These are phyloP conservation scores for Coemansia sp. DNA, from an alignment of 371 early-diverging fungal genomes.

Conservation along the genomic window DNA sequence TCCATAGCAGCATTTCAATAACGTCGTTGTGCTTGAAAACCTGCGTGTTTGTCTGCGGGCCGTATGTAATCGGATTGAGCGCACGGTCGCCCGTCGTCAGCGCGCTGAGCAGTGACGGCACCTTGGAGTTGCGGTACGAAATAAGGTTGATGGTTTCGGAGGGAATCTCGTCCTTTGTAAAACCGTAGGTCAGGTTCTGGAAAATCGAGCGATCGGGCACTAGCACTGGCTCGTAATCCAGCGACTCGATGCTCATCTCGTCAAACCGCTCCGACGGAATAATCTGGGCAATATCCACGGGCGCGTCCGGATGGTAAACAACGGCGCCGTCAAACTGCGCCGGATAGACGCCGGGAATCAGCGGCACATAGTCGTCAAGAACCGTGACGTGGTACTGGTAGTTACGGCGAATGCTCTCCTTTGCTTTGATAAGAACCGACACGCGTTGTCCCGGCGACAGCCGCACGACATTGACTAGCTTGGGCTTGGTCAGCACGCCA, in stretches of 20 bases:
- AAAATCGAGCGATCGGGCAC: conserved; percentile 24
- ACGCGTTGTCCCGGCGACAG: conserved; percentile 70
- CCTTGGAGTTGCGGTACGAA: conserved; percentile 70
- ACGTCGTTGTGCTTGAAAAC: conserved; percentile 69
- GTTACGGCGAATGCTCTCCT: conserved; percentile 63
- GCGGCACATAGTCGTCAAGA: conserved; percentile 29
- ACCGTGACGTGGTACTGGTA: conserved; percentile 66
- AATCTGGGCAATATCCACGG: neutral
- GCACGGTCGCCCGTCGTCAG: conserved; percentile 58
- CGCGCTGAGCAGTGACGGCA: conserved; percentile 70
- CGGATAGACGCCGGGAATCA: conserved; percentile 24
- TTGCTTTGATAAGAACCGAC: conserved; percentile 74
- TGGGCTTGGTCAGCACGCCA: conserved; percentile 54
- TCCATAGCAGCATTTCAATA: conserved; percentile 66
- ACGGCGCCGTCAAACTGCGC: conserved; percentile 22
- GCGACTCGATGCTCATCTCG: conserved; percentile 24
- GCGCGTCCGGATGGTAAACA: conserved; percentile 28
- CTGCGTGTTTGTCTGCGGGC: conserved; percentile 51
- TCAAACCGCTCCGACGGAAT: conserved; percentile 35
- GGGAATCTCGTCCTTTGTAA: conserved; percentile 75
- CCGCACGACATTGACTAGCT: conserved; percentile 57
- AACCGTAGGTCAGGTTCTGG: conserved; percentile 75
- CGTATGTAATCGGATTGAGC: conserved; percentile 35
- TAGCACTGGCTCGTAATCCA: conserved; percentile 8
- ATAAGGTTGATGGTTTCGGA: conserved; percentile 76